Percentiles rank a stretch among this genome's conserved stretches.
Conservation (phyloP, 2,329 filamentous ascomycete species). For the Alternaria tenuissima region DNA sequence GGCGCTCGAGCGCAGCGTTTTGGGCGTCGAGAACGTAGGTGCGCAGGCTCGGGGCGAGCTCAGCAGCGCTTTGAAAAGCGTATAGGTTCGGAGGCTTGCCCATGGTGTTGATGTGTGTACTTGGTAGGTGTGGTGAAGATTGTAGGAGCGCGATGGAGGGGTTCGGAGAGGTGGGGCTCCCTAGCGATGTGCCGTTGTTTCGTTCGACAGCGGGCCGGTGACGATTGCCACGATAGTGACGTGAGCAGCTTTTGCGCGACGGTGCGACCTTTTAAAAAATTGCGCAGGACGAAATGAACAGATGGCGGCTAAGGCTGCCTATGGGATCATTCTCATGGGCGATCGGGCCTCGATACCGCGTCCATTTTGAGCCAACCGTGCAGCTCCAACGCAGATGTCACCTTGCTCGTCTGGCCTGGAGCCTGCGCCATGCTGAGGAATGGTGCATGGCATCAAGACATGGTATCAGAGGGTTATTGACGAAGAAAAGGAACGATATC, state of each 20-base stretch:
- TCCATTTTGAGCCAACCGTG: conserved; percentile 20
- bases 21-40: conserved; percentile 84
- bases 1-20: conserved; percentile 78
- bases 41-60: conserved; percentile 79
- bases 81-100: conserved; percentile 70
- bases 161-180: conserved; percentile 19
- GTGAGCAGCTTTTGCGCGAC: conserved; percentile 15
- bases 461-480: neutral
- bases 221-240: conserved; percentile 25
- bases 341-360: conserved; percentile 15
- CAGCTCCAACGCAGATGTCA: conserved; percentile 18
- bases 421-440: conserved; percentile 11
- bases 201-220: conserved; percentile 21
- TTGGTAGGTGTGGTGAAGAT: conserved; percentile 18
- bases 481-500: neutral
- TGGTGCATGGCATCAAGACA: conserved; percentile 4
- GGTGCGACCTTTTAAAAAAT: neutral
- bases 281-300: conserved; percentile 1
- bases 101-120: conserved; percentile 38
- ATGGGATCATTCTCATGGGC: conserved; percentile 9
- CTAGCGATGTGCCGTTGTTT: conserved; percentile 16
- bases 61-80: conserved; percentile 74
- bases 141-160: conserved; percentile 24
- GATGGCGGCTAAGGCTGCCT: conserved; percentile 8
- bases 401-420: conserved; percentile 11